phyloP scores from a whole-genome alignment of 108 stramenopile species.

The Asterionellopsis glacialis region DNA sequence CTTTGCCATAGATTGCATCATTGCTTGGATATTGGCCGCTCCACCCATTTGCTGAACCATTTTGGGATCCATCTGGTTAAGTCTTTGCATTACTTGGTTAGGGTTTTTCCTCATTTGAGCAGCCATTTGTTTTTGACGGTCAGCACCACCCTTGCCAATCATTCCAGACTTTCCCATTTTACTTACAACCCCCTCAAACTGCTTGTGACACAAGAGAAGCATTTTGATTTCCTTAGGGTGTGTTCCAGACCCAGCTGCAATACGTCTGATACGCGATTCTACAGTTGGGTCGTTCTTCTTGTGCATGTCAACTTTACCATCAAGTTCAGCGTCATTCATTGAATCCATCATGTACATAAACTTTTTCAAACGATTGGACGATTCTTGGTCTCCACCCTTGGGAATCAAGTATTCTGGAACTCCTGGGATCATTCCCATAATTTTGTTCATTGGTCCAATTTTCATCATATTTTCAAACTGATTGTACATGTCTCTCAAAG shows the following conservation, averaged over 20 bases:
- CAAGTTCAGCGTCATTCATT: conserved; percentile 94
- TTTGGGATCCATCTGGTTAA: conserved; percentile 82
- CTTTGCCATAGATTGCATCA: conserved; percentile 69
- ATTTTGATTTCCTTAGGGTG: conserved; percentile 84
- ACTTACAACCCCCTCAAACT: conserved; percentile 83
- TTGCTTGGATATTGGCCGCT: conserved; percentile 30
- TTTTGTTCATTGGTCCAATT: conserved; percentile 85
- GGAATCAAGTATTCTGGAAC: conserved; percentile 83
- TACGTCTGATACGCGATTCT: conserved; percentile 68
- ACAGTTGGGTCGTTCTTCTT: conserved; percentile 41
- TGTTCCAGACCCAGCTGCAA: conserved; percentile 89
- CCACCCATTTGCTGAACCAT: conserved; percentile 86
- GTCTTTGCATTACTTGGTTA: conserved; percentile 66
- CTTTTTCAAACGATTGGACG: conserved; percentile 63
- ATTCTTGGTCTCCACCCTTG: conserved; percentile 60
- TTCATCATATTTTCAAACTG: conserved; percentile 90
- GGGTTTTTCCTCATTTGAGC: conserved; percentile 86
- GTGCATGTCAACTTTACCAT: conserved; percentile 84
- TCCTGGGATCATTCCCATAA: conserved; percentile 97
- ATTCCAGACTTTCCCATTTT: conserved; percentile 92
- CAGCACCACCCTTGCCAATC: conserved; percentile 72
- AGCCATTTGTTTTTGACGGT: conserved; percentile 66
- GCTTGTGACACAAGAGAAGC: conserved; percentile 86
- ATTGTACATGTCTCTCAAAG: conserved; percentile 93
- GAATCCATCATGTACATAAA: conserved; percentile 97